phyloP scores from a whole-genome alignment of 2,329 filamentous ascomycete species.

The Ceratocystis cacaofunesta region DNA sequence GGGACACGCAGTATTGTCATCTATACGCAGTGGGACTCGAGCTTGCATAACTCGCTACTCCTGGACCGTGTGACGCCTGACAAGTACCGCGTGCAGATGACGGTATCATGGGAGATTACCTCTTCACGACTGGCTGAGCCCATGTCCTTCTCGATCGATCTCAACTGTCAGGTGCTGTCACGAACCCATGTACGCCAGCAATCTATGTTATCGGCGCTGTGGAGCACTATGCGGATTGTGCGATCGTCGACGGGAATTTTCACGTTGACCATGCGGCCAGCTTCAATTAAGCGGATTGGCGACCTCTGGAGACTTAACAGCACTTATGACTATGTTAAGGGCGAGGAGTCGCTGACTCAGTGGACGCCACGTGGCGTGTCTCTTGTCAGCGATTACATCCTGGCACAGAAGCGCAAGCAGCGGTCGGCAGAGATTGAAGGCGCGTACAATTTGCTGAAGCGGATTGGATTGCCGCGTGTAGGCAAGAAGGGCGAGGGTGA shows the following conservation, averaged over 20 bases:
- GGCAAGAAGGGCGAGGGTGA: slow-evolving; percentile 21
- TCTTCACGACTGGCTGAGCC: slow-evolving; percentile 75
- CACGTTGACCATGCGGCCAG: slow-evolving; percentile 69
- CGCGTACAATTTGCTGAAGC: slow-evolving; percentile 50
- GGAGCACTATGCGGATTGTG: slow-evolving; percentile 71
- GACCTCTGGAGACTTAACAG: slow-evolving; percentile 97
- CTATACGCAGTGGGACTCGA: slow-evolving; percentile 93
- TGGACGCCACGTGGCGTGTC: slow-evolving; percentile 88
- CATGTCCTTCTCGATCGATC: slow-evolving; percentile 70
- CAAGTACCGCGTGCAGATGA: slow-evolving; percentile 79
- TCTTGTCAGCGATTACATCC: slow-evolving; percentile 75
- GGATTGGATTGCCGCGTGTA: slow-evolving; percentile 29
- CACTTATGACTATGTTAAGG: slow-evolving; percentile 87
- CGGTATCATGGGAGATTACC: slow-evolving; percentile 69
- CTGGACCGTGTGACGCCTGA: slow-evolving; percentile 90
- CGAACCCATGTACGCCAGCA: slow-evolving; percentile 72
- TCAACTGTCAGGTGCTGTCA: slow-evolving; percentile 70
- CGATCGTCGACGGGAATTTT: slow-evolving; percentile 79
- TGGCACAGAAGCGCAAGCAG: slow-evolving; percentile 55
- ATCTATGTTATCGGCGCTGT: slow-evolving; percentile 75
- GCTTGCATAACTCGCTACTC: slow-evolving; percentile 76
- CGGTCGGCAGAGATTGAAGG: slow-evolving; percentile 70
- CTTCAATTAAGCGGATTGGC: slow-evolving; percentile 77
- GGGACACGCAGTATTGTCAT: slow-evolving; percentile 78
- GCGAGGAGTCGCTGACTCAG: slow-evolving; percentile 68